Percentiles rank a stretch among this genome's conserved stretches.
Evolutionary conservation across 2,329 filamentous ascomycete species (phyloP).

Genomic region (Cryphonectria naterciae): DNA sequence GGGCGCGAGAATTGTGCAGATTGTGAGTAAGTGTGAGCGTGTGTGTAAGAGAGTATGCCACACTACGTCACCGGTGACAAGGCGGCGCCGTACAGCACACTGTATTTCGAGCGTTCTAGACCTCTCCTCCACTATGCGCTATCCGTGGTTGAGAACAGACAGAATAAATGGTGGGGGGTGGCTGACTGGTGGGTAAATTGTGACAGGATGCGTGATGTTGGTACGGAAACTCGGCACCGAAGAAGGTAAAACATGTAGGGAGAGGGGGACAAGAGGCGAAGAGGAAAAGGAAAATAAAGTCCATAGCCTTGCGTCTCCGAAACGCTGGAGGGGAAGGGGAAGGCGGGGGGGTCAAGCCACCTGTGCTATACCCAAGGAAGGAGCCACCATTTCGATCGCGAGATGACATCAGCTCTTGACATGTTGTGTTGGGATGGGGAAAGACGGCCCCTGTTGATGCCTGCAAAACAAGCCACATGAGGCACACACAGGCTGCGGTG

Average conservation of each 20-base stretch:
- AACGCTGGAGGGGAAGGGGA: neutral
- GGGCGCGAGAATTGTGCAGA: neutral
- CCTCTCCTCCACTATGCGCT: neutral
- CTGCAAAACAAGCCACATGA: conserved; percentile 20
- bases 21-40: neutral
- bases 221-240: neutral
- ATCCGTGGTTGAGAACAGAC: neutral
- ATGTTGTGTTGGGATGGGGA: neutral
- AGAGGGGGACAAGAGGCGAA: neutral
- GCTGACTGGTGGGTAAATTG: neutral
- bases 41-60: conserved; percentile 9
- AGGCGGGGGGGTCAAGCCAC: conserved; percentile 19
- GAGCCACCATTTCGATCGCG: conserved; percentile 5
- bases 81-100: neutral
- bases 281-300: neutral
- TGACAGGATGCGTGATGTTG: neutral
- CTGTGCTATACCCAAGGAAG: conserved; percentile 5
- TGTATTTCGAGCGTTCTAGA: neutral
- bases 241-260: neutral
- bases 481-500: neutral
- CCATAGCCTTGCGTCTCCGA: neutral
- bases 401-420: conserved; percentile 25
- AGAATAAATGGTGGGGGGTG: neutral
- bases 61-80: conserved; percentile 24
- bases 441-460: neutral